Base-by-base conservation (phyloP, 2,329 filamentous ascomycete species). In the Remersonia thermophila region DNA sequence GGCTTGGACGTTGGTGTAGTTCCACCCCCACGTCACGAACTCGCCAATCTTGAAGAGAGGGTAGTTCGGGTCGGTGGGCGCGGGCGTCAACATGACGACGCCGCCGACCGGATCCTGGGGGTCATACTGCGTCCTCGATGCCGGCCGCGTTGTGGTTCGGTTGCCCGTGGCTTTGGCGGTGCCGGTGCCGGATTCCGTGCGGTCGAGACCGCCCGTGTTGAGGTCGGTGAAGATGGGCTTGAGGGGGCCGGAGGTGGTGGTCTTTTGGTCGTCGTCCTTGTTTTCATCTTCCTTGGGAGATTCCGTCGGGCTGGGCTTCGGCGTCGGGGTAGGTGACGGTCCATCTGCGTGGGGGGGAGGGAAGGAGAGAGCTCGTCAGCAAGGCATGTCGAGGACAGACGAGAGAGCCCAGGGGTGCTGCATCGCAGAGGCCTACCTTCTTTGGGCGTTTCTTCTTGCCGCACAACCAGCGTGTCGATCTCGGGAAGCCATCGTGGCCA, bases 11-110 rank as follows among this genome's bases (percentile, higher is more conserved):
- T 67, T 67, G 3, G 76, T 80, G 59, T 78, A 80, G 57, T 79
- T 79, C 73, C 74, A 80, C 32, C 58, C 65, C 55, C 71, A 74
- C 11, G 72, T 78, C 30, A 77, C 59, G 30, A 61, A 61, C 49
- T 77, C 66, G 42, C 71, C 69, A 42, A 79, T 73, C 50, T 73
- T 73, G 63, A 71, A 77, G 28, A 75, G 62, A 40, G 66, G 60
- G 8, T 63, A 60, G 9, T 9, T n/a, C 17, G 61, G 59, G 9
- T 56, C 51, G 3, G 59, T 62, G 6, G 61, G 54, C 27, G 62
- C 57, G 1, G 75, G 75, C 2, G 62, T 66, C 30, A 69, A 46
- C 61, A 79, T 69, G 32, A 61, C 57, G 27, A 77, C 61, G 35
- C 62, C 59, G 33, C 70, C 75, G 2, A 63, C 59, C 7, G 67